Evolutionary conservation across 345 rosid genomes (phyloP), one percentile per base, ranked within the genome.

Genomic region (Diplotaxis tenuifolia): DNA sequence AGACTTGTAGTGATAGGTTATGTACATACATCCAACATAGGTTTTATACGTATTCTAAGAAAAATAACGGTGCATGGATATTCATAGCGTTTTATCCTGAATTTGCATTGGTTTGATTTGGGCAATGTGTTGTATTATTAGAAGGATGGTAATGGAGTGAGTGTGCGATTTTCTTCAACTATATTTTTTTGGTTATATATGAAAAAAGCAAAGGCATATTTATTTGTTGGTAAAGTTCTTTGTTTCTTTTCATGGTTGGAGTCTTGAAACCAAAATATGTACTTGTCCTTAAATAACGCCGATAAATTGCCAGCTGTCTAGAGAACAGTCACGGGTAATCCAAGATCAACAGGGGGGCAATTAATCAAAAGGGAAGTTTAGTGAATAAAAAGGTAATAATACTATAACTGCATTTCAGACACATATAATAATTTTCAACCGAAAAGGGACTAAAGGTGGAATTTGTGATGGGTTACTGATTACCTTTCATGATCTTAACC

Each of bases 261-360:
- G 50, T 19, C 28, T 53, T 22, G 18, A 49, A 54, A 54, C 42
- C 23, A 16, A 29, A 28, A 9, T 42, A 42, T 42, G 50, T 42
- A n/a, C 14, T 7, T 4, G 22, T 29, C 16, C 42, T 18, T 23
- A n/a, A 16, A 56, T 8, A 9, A 49, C 15, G 50, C 27, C 21
- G 5, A 56, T 49, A 65, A 22, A 49, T 75, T 67, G 75, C 79
- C 75, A 70, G 71, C 75, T 70, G 75, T 22, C 0, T 6, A 22
- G 12, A 53, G 7, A 28, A 54, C 61, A 70, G 65, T 76, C n/a
- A 76, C 57, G 28, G 9, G 40, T 21, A 47, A 56, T 63, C 60
- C 67, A 45, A 62, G 74, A 55, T 22, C 70, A 22, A 28, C n/a
- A 19, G 20, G 16, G 70, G 9, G 50, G 11, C 4, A 69, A 18